Evolutionary conservation across 108 stramenopile species (phyloP).

Genomic region (Mediolabrus comicus): DNA sequence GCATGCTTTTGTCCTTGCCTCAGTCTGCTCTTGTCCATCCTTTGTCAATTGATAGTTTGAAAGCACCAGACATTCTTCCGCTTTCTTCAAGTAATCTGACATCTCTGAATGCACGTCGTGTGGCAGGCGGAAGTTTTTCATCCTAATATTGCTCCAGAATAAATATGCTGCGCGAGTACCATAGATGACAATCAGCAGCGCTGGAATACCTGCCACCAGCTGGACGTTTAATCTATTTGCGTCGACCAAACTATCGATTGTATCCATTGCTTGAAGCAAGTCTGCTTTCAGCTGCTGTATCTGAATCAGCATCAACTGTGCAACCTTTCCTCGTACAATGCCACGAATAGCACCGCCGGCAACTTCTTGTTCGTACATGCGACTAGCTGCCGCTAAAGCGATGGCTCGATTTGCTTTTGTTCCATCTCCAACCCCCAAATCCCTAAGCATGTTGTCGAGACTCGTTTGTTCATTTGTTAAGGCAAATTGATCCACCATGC

Average conservation of each 20-base stretch:
- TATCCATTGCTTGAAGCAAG: conserved; percentile 70
- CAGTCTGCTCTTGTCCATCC: neutral
- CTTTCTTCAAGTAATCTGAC: conserved; percentile 62
- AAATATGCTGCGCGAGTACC: conserved; percentile 63
- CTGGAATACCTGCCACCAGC: conserved; percentile 73
- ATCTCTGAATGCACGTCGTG: conserved; percentile 72
- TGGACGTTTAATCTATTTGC: conserved; percentile 78
- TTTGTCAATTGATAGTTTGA: conserved; percentile 34
- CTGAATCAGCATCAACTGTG: conserved; percentile 75
- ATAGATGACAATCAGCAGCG: conserved; percentile 56
- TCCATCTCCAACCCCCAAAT: conserved; percentile 79
- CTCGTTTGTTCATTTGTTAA: conserved; percentile 63
- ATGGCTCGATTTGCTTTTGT: conserved; percentile 49
- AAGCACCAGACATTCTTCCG: conserved; percentile 64
- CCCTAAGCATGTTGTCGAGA: conserved; percentile 76
- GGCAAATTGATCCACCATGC: conserved; percentile 62
- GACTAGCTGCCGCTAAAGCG: conserved; percentile 58
- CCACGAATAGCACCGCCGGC: conserved; percentile 56
- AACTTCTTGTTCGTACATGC: conserved; percentile 69
- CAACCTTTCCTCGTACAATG: conserved; percentile 57
- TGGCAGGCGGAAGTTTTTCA: conserved; percentile 68
- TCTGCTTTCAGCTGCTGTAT: conserved; percentile 84
- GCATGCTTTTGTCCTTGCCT: neutral
- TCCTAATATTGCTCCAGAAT: conserved; percentile 62
- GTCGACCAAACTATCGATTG: conserved; percentile 72